Evolutionary conservation across 1,284 basidiomycete species (phyloP), one percentile per base, ranked within the genome.

Genomic region (Afroboletus lepidellus): DNA sequence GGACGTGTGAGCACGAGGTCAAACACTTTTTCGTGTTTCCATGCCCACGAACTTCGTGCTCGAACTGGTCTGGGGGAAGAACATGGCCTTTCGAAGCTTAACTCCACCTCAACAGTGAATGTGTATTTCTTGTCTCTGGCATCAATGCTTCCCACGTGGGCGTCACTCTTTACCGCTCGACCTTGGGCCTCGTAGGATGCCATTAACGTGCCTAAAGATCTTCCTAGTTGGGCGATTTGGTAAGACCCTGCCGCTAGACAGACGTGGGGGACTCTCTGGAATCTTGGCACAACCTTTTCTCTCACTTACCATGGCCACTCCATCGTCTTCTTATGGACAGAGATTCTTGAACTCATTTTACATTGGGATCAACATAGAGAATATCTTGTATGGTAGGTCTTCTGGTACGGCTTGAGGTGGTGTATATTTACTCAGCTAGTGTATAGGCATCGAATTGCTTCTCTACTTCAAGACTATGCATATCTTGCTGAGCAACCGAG

Each of bases 401-500:
- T 3, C 1, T 13, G 20, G 13, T 16, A 8, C 21, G 23, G 8
- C 11, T 12, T 18, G 16, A 23, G 2, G 7, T 16, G 3, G 15
- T 29, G 25, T 15, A 24, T 11, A 41, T 23, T 34, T 5, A 41
- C 15, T 5, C 5, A 15, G 15, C 18, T 5, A 8, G 3, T 15
- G 8, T 34, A 3, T 11, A 51, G 50, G 50, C 11, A 34, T 51
- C 13, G 50, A 41, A 20, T 18, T 51, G 12, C 8, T 29, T 9
- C 44, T 48, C 23, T 51, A 48, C 44, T 41, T 48, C 25, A 36
- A 48, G 25, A 51, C 49, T 15, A 47, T 51, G 8, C 18, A 16
- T 5, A 9, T 33, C n/a, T 20, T 51, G 7, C 30, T 48, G 11
- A 32, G 24, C 7, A 39, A 33, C 30, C 20, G 29, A 21, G 30